A percentile compares a stretch with the other conserved stretches of the same genome.
Evolutionary conservation across 106 monocot genomes (phyloP).

Genomic region (Chionographis japonica): DNA sequence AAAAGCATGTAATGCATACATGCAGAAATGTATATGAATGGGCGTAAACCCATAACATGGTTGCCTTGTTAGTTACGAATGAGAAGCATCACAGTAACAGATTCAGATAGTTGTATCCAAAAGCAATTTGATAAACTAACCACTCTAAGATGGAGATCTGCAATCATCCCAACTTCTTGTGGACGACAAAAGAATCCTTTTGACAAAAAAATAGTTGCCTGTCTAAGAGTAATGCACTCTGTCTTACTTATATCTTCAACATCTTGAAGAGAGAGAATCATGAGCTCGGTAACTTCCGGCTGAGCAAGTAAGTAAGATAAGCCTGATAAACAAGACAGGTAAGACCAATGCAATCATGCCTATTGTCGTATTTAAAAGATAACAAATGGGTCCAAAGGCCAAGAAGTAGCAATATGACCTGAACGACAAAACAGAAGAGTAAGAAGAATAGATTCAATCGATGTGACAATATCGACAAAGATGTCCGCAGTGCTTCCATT

Average conservation of each 20-base stretch:
- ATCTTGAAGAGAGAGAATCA: conserved; percentile 76
- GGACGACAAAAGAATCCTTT: conserved; percentile 93
- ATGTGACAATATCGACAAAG: conserved; percentile 62
- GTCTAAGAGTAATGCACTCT: conserved; percentile 71
- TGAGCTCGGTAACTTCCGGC: conserved; percentile 60
- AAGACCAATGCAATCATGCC: background rate
- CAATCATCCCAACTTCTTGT: conserved; percentile 70
- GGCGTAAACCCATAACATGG: background rate
- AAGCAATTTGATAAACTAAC: conserved; percentile 29
- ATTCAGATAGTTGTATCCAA: background rate
- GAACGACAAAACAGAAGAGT: conserved; percentile 81
- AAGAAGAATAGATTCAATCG: conserved; percentile 68
- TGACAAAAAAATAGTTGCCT: conserved; percentile 65
- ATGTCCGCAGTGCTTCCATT: conserved; percentile 41
- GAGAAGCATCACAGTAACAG: background rate
- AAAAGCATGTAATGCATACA: too few relatives aligned
- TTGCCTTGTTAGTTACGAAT: background rate
- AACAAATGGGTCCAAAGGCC: background rate
- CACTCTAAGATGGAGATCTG: conserved; percentile 88
- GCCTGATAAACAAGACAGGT: conserved; percentile 39
- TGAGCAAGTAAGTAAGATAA: conserved; percentile 76
- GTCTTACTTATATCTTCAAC: conserved; percentile 37
- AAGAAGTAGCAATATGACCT: conserved; percentile 39
- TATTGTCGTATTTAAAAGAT: background rate
- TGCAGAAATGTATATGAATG: too few relatives aligned